Evolutionary conservation across 1,284 basidiomycete species (phyloP).

Genomic region (Lentinus polychrous): DNA sequence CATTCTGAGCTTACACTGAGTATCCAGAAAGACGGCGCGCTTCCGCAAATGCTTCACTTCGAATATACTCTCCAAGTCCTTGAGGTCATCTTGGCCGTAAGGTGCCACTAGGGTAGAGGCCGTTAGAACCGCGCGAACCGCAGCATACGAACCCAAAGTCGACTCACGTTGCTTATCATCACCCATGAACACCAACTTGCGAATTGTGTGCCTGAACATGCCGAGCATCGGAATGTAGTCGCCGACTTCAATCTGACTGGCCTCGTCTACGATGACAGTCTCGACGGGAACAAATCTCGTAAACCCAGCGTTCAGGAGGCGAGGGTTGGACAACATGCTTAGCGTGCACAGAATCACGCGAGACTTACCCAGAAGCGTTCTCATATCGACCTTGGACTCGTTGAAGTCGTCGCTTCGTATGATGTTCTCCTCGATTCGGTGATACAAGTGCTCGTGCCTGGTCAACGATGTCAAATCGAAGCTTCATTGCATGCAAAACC

Average conservation of each 20-base stretch:
- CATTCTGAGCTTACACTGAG: slow-evolving; percentile 31
- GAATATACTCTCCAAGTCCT: slow-evolving; percentile 38
- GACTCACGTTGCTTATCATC: slow-evolving; percentile 40
- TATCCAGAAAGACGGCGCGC: slow-evolving; percentile 33
- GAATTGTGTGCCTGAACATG: slow-evolving; percentile 20
- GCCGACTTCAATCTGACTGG: slow-evolving; percentile 40
- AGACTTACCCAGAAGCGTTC: slow-evolving; percentile 27
- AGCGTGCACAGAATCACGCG: slow-evolving; percentile 63
- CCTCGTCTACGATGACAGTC: slow-evolving; percentile 39
- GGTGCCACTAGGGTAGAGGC: slow-evolving; percentile 35
- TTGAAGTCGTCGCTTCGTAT: slow-evolving; percentile 45
- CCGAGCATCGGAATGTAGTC: slow-evolving; percentile 31
- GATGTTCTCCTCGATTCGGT: slow-evolving; percentile 31
- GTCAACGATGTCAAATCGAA: slow-evolving; percentile 3
- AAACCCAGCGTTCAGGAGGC: slow-evolving; percentile 13
- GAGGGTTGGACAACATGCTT: slow-evolving; percentile 51
- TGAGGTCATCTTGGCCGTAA: slow-evolving; percentile 34
- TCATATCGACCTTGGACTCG: slow-evolving; percentile 6
- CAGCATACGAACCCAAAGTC: not conserved
- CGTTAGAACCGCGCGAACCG: not conserved
- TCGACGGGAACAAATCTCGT: slow-evolving; percentile 31
- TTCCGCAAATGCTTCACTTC: slow-evolving; percentile 35
- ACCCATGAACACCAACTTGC: slow-evolving; percentile 38
- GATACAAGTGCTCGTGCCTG: slow-evolving; percentile 71
- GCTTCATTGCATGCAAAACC: not conserved